phyloP scores from a whole-genome alignment of 1,284 basidiomycete species.

The Cutaneotrichosporon spelunceum region DNA sequence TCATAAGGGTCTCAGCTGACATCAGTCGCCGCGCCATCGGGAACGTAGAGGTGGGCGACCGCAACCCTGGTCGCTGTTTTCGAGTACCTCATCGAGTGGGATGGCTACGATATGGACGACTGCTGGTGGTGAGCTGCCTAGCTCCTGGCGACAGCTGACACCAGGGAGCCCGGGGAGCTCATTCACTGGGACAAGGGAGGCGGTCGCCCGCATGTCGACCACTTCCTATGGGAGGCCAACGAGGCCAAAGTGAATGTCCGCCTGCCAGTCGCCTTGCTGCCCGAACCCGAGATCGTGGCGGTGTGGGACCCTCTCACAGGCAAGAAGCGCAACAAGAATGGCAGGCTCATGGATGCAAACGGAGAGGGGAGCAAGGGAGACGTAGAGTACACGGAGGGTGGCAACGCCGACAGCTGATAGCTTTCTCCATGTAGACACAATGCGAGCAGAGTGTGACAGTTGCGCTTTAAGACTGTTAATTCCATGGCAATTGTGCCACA shows the following conservation, averaged over 20 bases:
- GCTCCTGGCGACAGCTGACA: not conserved
- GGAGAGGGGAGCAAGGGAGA: no score
- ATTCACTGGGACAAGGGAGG: not conserved
- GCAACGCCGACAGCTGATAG: no score
- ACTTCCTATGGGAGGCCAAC: not conserved
- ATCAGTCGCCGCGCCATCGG: conserved; percentile 9
- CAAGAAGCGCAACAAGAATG: not conserved
- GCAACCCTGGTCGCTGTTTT: conserved; percentile 10
- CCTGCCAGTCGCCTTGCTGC: not conserved
- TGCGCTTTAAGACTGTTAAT: no score
- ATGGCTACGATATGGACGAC: conserved; percentile 20
- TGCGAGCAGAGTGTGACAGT: no score
- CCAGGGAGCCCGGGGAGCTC: not conserved
- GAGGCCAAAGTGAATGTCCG: not conserved
- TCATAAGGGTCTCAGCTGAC: not conserved
- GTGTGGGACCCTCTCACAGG: not conserved
- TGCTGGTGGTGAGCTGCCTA: conserved; percentile 20
- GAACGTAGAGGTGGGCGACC: not conserved
- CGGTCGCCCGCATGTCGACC: not conserved
- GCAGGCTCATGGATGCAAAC: not conserved
- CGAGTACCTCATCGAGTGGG: conserved; percentile 27
- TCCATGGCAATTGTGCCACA: no score
- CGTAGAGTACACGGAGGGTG: no score
- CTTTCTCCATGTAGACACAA: no score
- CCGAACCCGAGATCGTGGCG: not conserved